These are phyloP conservation scores for Gonium pectorale DNA, from an alignment of 139 green algal species.

Conservation along the genomic window DNA sequence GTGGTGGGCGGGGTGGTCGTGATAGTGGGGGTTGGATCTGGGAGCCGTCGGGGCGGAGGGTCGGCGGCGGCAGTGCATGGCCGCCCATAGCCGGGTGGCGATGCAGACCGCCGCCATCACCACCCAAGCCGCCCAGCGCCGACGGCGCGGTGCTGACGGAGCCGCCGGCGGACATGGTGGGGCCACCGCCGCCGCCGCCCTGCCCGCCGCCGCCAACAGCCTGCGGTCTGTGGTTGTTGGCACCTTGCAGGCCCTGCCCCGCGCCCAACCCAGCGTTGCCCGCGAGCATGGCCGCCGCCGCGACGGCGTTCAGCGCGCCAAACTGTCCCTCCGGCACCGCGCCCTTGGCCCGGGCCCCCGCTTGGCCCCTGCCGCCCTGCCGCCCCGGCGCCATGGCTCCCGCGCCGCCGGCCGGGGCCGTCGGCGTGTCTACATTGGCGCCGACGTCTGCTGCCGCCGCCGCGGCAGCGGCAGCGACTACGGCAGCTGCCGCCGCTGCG, in stretches of 20 bases:
- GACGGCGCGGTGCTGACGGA: constrained; percentile 5
- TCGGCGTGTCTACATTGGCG: background rate
- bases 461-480: background rate
- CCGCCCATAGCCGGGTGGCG: background rate
- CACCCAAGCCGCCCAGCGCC: background rate
- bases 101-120: no score
- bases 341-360: no score
- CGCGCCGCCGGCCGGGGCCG: background rate
- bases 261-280: background rate
- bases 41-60: no score
- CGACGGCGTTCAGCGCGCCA: background rate
- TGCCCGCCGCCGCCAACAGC: background rate
- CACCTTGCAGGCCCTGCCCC: no score
- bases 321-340: no score
- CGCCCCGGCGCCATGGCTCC: no score
- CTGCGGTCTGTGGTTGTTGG: no score
- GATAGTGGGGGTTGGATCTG: background rate
- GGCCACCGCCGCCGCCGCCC: background rate
- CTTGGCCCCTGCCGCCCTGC: no score
- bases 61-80: background rate
- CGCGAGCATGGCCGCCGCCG: background rate
- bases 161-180: constrained; percentile 18
- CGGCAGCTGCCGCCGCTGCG: background rate
- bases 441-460: background rate
- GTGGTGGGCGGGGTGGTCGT: background rate